phyloP scores from a whole-genome alignment of 2,329 filamentous ascomycete species.

The Penicillium sp. region DNA sequence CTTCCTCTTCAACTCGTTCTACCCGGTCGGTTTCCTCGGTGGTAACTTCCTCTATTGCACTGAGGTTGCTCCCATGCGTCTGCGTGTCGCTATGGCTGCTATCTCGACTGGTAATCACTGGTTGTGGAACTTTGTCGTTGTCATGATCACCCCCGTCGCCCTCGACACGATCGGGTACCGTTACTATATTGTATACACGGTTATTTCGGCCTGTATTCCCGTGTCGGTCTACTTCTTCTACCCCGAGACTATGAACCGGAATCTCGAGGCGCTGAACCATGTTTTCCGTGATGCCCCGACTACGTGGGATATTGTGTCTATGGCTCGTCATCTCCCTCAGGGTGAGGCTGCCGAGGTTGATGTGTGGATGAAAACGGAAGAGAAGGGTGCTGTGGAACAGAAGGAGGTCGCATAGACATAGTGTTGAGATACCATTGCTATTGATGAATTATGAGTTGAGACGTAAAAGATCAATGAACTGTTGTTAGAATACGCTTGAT shows the following conservation, averaged over 20 bases:
- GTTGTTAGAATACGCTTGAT: too few relatives aligned
- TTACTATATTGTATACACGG: slow-evolving; percentile 21
- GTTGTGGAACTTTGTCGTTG: slow-evolving; percentile 24
- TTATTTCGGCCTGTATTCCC: slow-evolving; percentile 19
- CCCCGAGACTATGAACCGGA: slow-evolving; percentile 25
- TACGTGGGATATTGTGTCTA: slow-evolving; percentile 22
- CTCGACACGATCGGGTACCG: slow-evolving; percentile 20
- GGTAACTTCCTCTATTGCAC: slow-evolving; percentile 24
- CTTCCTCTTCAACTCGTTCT: slow-evolving; percentile 23
- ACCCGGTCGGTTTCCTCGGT: slow-evolving; percentile 20
- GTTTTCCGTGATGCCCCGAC: slow-evolving; percentile 22
- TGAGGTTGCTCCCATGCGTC: slow-evolving; percentile 21
- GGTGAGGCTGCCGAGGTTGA: slow-evolving; percentile 21
- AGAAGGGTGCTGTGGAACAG: slow-evolving; percentile 17
- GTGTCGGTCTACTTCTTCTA: slow-evolving; percentile 19
- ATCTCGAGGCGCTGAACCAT: slow-evolving; percentile 21
- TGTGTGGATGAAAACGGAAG: slow-evolving; percentile 14
- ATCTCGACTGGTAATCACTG: slow-evolving; percentile 22
- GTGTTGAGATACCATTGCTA: too few relatives aligned
- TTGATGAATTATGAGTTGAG: too few relatives aligned
- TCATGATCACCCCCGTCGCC: slow-evolving; percentile 21
- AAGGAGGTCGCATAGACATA: slow-evolving; percentile 14
- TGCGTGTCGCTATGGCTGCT: slow-evolving; percentile 22
- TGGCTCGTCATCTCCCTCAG: slow-evolving; percentile 20
- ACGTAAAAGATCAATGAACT: too few relatives aligned